These are phyloP conservation scores for Grosmannia huntii DNA, from an alignment of 2,329 filamentous ascomycete species.

Conservation along the genomic window DNA sequence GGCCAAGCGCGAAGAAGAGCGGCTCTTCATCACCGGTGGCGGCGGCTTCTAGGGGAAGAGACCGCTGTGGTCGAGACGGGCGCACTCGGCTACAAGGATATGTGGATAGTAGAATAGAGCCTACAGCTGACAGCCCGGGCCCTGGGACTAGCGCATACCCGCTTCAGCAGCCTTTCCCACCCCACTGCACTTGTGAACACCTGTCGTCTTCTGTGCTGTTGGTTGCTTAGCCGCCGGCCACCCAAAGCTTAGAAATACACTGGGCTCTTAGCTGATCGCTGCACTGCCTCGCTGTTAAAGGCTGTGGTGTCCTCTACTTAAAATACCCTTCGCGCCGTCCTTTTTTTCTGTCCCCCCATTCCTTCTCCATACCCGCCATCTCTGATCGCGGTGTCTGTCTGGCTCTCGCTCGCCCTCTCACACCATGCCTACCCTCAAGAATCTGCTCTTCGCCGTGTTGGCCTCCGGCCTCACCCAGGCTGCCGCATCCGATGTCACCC, in stretches of 20 bases:
- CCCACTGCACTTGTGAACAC: conserved; percentile 8
- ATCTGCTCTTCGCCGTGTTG: conserved; percentile 39
- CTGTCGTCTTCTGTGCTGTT: conserved; percentile 9
- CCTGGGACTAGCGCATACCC: background rate
- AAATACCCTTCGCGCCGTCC: background rate
- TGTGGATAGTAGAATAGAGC: background rate
- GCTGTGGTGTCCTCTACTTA: background rate
- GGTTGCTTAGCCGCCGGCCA: background rate
- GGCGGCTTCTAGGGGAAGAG: conserved; percentile 53
- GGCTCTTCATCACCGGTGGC: conserved; percentile 94
- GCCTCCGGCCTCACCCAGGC: conserved; percentile 44
- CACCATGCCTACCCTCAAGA: conserved; percentile 33
- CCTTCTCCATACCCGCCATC: background rate
- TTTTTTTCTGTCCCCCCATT: background rate
- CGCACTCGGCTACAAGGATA: background rate
- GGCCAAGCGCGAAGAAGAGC: conserved; percentile 83
- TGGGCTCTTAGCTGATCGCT: background rate
- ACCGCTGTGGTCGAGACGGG: background rate
- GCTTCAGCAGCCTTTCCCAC: conserved; percentile 8
- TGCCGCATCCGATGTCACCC: conserved; percentile 64
- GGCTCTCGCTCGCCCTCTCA: no score
- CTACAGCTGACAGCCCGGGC: background rate
- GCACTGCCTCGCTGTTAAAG: background rate
- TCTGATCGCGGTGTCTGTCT: background rate
- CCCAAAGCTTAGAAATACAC: conserved; percentile 7